A percentile compares a stretch with the other conserved stretches of the same genome.
Conservation (phyloP, 345 rosid genomes). For the Erysimum cheiranthoides region DNA sequence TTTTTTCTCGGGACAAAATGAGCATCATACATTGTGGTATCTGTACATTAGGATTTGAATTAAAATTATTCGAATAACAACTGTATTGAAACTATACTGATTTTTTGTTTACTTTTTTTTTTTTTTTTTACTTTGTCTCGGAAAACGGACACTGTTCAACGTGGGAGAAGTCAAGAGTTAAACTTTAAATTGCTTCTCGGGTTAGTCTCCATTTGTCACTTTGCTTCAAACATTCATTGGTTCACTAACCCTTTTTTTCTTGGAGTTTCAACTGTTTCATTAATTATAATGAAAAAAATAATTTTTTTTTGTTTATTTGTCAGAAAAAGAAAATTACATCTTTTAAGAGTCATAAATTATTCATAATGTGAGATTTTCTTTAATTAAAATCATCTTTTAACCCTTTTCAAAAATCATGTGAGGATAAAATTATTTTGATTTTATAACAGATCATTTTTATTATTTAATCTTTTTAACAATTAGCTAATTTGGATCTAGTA, state of each 20-base stretch:
- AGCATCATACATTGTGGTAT: background rate
- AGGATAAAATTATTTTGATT: too few species aligned
- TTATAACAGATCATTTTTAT: too few species aligned
- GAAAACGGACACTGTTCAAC: slow-evolving; percentile 34
- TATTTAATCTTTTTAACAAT: too few species aligned
- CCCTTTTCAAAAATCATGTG: background rate
- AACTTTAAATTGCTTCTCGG: slow-evolving; percentile 37
- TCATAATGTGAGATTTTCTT: background rate
- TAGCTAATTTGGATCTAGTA: background rate
- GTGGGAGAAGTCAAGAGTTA: slow-evolving; percentile 38
- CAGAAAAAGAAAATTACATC: background rate
- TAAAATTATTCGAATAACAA: slow-evolving; percentile 20
- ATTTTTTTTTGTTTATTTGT: background rate
- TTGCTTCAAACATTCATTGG: slow-evolving; percentile 48
- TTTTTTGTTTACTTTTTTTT: too few species aligned
- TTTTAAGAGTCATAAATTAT: background rate
- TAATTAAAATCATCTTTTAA: background rate
- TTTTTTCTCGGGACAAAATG: slow-evolving; percentile 8
- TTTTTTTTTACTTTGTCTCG: slow-evolving; percentile 7
- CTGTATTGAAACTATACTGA: background rate
- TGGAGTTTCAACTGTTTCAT: slow-evolving; percentile 25
- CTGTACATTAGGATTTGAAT: background rate
- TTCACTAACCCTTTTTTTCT: slow-evolving; percentile 25
- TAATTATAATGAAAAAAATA: background rate
- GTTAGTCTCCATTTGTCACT: slow-evolving; percentile 41